Conservation (phyloP, 306 rosid species). For the Corylus avellana region DNA sequence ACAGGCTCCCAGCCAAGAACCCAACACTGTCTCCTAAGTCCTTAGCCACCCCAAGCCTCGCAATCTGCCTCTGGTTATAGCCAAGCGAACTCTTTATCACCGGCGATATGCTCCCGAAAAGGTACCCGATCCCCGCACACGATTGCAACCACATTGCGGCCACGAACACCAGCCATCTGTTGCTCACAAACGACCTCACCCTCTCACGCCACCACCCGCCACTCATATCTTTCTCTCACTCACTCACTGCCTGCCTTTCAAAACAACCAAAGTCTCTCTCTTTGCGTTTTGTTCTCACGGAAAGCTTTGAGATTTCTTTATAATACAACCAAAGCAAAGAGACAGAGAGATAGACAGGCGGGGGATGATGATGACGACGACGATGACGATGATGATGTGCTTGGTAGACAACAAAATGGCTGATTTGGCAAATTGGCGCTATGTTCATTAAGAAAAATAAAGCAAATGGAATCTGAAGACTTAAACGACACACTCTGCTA, state of each 20-base stretch:
- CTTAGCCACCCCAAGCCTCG: constrained; percentile 79
- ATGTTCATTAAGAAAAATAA: not conserved
- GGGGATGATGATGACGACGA: not conserved
- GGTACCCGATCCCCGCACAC: constrained; percentile 86
- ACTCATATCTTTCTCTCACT: not conserved
- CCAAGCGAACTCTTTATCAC: constrained; percentile 61
- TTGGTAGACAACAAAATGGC: not conserved
- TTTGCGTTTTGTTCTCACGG: not conserved
- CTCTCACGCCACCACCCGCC: constrained; percentile 54
- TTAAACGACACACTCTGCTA: not conserved
- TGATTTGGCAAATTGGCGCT: not conserved
- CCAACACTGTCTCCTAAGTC: constrained; percentile 91
- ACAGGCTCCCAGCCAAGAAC: constrained; percentile 64
- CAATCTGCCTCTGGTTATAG: constrained; percentile 74
- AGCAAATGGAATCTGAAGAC: not conserved
- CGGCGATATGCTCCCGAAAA: constrained; percentile 89
- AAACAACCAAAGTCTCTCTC: not conserved
- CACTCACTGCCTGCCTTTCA: not conserved
- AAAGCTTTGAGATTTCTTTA: not conserved
- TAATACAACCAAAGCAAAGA: not conserved
- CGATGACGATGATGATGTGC: not conserved
- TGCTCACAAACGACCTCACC: constrained; percentile 41
- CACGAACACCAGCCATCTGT: constrained; percentile 90
- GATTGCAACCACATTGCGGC: constrained; percentile 97
- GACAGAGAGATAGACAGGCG: not conserved